Evolutionary conservation across 202 grass and related monocot genomes (phyloP), one percentile per base, ranked within the genome.

Genomic region (Panicum virgatum): DNA sequence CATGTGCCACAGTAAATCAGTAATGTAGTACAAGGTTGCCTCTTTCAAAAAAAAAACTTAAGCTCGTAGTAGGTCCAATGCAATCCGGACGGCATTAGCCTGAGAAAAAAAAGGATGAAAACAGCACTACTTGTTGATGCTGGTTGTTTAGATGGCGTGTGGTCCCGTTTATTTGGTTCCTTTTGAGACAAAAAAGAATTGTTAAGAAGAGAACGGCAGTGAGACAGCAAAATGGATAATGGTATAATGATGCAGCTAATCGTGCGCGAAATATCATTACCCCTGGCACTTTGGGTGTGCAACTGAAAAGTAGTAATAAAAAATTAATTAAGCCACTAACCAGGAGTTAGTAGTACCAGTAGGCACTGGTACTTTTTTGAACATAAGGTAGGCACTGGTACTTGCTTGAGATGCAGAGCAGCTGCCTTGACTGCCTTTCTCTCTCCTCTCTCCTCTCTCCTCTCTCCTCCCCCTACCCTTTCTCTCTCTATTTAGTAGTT

Each of bases 271-370:
- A 84, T 76, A 76, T 76, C 38, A 47, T 32, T n/a, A 66, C 38
- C 38, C 2, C 9, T 69, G 27, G 72, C 67, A 76, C 72, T 87
- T 82, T 66, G 59, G 60, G 1, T 44, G 47, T 46, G 64, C 62
- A 75, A 69, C 71, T 57, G 64, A 84, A 85, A 89, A 89, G 87
- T 69, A 76, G 2, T 61, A 60, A 64, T 80, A 62, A 74, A 69
- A 11, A 42, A 84, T 69, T 58, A 84, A 60, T 58, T 67, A 61
- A 77, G 15, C 51, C 51, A 77, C 51, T 84, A 77, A 69, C 19
- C 27, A 60, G 38, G 72, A 59, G 72, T 58, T 69, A 84, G 73
- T 14, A 59, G 34, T 68, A 58, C 9, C 12, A 34, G 46, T 58
- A 15, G 50, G 78, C 48, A 69, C 23, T 60, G 38, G 48, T 84